Evolutionary conservation across 2,329 filamentous ascomycete species (phyloP).

Genomic region (Trichoderma sp.): DNA sequence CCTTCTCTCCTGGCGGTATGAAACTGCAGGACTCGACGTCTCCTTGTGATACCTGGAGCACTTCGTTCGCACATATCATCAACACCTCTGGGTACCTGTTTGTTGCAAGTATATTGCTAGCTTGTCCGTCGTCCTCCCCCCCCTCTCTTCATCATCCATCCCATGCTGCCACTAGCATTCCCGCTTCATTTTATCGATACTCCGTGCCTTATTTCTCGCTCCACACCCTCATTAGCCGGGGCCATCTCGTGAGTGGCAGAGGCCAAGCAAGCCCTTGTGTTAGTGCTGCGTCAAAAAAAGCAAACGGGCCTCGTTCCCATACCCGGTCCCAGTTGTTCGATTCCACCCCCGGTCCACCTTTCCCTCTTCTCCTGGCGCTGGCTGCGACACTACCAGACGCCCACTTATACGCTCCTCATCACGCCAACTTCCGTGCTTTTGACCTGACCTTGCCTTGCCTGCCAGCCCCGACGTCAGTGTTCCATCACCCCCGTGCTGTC

Average conservation of each 20-base stretch:
- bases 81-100: background rate
- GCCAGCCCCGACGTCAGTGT: conserved; percentile 19
- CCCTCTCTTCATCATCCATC: background rate
- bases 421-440: conserved; percentile 20
- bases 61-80: too few relatives aligned
- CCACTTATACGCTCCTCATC: conserved; percentile 23
- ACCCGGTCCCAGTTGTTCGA: background rate
- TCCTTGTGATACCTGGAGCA: too few relatives aligned
- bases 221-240: conserved; percentile 26
- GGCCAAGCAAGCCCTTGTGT: conserved; percentile 8
- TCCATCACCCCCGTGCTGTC: conserved; percentile 18
- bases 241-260: conserved; percentile 16
- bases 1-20: too few relatives aligned
- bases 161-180: conserved; percentile 14
- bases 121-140: background rate
- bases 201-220: conserved; percentile 26
- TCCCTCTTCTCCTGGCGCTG: conserved; percentile 17
- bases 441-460: conserved; percentile 5
- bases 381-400: conserved; percentile 13
- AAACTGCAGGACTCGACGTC: too few relatives aligned
- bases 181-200: conserved; percentile 26
- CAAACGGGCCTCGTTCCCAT: conserved; percentile 16
- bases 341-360: conserved; percentile 21
- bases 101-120: conserved; percentile 13
- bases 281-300: conserved; percentile 16